Evolutionary conservation across 768 basidiomycete species (phyloP).

Genomic region (Amanita pallidorosea): DNA sequence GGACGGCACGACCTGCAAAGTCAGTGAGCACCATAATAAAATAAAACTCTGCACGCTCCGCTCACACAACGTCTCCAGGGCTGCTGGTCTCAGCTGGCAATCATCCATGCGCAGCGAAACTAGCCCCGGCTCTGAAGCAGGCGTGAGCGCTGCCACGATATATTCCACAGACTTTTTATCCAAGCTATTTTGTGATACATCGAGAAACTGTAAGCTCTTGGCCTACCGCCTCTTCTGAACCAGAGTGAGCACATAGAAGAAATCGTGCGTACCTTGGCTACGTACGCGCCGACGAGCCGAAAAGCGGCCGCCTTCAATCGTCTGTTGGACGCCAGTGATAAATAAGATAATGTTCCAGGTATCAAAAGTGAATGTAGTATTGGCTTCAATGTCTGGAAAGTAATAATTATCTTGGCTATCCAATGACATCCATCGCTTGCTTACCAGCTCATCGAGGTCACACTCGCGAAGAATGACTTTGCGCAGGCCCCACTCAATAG

Average conservation of each 20-base stretch:
- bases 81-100: slow-evolving; percentile 62
- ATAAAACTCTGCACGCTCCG: slow-evolving; percentile 5
- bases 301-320: slow-evolving; percentile 71
- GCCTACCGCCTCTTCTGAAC: slow-evolving; percentile 33
- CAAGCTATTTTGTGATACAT: slow-evolving; percentile 76
- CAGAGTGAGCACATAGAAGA: neutral
- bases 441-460: slow-evolving; percentile 73
- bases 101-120: slow-evolving; percentile 84
- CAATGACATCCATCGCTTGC: slow-evolving; percentile 12
- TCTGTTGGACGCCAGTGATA: slow-evolving; percentile 82
- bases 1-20: slow-evolving; percentile 63
- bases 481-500: slow-evolving; percentile 86
- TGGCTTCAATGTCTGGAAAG: slow-evolving; percentile 64
- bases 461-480: slow-evolving; percentile 83
- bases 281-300: slow-evolving; percentile 69
- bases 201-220: slow-evolving; percentile 71
- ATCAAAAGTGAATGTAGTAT: slow-evolving; percentile 87
- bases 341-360: slow-evolving; percentile 64
- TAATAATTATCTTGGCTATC: neutral
- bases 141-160: slow-evolving; percentile 57
- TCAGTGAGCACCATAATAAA: slow-evolving; percentile 3
- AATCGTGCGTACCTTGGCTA: slow-evolving; percentile 44
- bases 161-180: slow-evolving; percentile 83
- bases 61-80: slow-evolving; percentile 75
- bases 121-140: slow-evolving; percentile 43